Conservation (phyloP, 2,329 filamentous ascomycete species). For the Juglanconis sp. region DNA sequence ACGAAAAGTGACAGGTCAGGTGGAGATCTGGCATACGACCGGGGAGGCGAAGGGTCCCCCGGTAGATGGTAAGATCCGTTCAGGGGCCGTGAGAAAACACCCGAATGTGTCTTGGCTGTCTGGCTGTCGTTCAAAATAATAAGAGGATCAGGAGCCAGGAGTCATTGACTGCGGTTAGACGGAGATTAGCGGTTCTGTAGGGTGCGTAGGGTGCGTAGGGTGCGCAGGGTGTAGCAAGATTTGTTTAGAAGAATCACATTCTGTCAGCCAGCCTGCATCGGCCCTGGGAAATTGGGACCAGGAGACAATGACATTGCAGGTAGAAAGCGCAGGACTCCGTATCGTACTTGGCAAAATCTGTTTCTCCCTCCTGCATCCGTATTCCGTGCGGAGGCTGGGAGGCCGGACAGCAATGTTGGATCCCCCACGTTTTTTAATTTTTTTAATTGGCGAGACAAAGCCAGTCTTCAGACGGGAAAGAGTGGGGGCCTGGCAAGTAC, state of each 20-base stretch:
- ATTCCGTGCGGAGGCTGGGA: not conserved
- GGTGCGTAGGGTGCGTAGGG: too few species aligned
- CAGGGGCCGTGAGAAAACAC: slow-evolving; percentile 1
- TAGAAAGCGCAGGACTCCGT: not conserved
- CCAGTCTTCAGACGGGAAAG: not conserved
- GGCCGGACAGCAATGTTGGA: not conserved
- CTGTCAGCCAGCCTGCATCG: not conserved
- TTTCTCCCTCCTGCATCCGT: not conserved
- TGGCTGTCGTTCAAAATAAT: not conserved
- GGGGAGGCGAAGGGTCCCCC: slow-evolving; percentile 4
- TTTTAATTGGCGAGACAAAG: not conserved
- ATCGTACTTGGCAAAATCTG: not conserved
- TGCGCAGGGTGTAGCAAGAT: too few species aligned
- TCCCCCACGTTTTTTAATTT: not conserved
- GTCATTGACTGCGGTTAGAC: not conserved
- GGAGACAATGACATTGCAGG: not conserved
- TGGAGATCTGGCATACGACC: slow-evolving; percentile 17
- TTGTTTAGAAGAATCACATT: not conserved
- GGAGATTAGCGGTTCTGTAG: not conserved
- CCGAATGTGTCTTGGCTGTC: not conserved
- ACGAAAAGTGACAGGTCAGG: slow-evolving; percentile 13
- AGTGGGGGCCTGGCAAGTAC: not conserved
- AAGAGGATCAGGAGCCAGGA: slow-evolving; percentile 1
- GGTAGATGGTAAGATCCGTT: slow-evolving; percentile 6
- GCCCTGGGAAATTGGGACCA: not conserved